phyloP scores from a whole-genome alignment of 192 early-diverging fungal species.

The Glomus cerebriforme region DNA sequence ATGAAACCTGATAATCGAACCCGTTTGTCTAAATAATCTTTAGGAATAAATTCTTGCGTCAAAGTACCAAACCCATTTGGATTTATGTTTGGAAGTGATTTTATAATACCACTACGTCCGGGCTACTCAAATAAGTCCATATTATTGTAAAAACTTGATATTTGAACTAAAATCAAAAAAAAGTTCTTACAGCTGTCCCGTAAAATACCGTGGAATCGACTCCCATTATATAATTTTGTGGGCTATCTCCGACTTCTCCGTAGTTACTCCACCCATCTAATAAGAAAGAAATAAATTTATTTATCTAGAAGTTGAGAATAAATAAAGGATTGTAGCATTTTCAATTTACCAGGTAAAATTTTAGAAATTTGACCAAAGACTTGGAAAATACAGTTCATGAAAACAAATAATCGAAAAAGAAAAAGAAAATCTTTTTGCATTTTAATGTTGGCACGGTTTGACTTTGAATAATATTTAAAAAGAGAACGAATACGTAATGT shows the following conservation, averaged over 20 bases:
- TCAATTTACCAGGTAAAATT: neutral
- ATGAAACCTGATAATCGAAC: neutral
- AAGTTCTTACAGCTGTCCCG: neutral
- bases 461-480: too few species aligned
- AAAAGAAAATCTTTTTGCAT: too few species aligned
- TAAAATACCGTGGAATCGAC: neutral
- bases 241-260: too few species aligned
- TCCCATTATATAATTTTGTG: neutral
- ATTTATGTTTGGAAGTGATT: neutral
- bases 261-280: neutral
- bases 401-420: too few species aligned
- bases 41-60: neutral
- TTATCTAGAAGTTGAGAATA: neutral
- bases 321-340: neutral
- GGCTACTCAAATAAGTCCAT: neutral
- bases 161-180: neutral
- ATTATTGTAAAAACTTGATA: too few species aligned
- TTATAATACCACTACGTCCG: slow-evolving; percentile 4
- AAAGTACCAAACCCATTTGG: neutral
- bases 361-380: neutral
- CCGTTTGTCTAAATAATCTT: neutral
- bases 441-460: too few species aligned
- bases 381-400: too few species aligned
- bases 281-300: neutral
- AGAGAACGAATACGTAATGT: too few species aligned